Percentiles rank a stretch among this genome's conserved stretches.
These are phyloP conservation scores for Coemansia sp. DNA, from an alignment of 192 early-diverging fungal species.

Conservation along the genomic window DNA sequence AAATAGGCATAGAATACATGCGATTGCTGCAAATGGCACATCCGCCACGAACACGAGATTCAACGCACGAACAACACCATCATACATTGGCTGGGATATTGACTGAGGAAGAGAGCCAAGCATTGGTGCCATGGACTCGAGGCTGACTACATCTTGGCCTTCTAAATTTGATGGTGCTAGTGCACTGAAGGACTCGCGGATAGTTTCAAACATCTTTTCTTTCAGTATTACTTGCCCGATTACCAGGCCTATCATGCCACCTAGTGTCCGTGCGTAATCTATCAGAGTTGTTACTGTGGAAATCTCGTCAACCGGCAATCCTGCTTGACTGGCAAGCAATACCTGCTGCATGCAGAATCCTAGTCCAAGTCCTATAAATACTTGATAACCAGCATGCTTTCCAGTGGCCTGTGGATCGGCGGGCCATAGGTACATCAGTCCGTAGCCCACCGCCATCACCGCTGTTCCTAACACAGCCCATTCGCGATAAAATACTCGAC, in stretches of 20 bases:
- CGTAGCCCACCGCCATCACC: constrained; percentile 44
- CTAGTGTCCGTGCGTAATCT: constrained; percentile 51
- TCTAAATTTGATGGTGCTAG: constrained; percentile 10
- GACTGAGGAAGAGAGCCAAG: constrained; percentile 23
- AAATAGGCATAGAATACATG: constrained; percentile 41
- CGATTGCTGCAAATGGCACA: constrained; percentile 46
- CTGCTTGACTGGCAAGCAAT: constrained; percentile 42
- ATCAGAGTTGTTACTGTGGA: constrained; percentile 51
- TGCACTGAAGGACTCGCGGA: constrained; percentile 17
- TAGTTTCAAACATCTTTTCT: constrained; percentile 42
- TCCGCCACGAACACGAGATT: constrained; percentile 40
- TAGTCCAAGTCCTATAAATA: constrained; percentile 42
- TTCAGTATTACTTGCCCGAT: constrained; percentile 50
- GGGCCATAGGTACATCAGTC: constrained; percentile 46
- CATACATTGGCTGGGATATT: constrained; percentile 18
- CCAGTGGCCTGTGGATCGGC: constrained; percentile 11
- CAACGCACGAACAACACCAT: constrained; percentile 36
- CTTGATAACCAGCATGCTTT: constrained; percentile 35
- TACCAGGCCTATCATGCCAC: constrained; percentile 53
- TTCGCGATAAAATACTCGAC: constrained; percentile 39
- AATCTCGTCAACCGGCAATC: constrained; percentile 34
- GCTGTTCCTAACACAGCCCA: constrained; percentile 39
- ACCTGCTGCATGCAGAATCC: constrained; percentile 55
- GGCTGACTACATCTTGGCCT: constrained; percentile 40
- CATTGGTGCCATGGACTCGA: constrained; percentile 40